Base-by-base conservation (phyloP, 2,329 filamentous ascomycete species). In the Aureobasidium namibiae region DNA sequence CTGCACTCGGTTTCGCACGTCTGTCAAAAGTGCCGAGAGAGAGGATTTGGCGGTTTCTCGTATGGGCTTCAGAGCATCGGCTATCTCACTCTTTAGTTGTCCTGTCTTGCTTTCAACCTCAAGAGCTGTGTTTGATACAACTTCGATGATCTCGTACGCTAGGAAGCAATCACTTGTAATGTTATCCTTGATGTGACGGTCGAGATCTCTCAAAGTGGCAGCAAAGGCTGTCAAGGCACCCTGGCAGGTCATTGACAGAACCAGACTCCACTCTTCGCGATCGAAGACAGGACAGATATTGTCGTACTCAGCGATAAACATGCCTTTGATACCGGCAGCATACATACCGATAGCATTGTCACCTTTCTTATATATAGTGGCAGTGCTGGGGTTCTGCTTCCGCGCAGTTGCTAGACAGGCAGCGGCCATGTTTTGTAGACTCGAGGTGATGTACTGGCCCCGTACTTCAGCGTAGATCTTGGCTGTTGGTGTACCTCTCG, bases 261-360 rank as follows among this genome's bases (percentile, higher is more conserved):
- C 85, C 33, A 84, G 78, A 0, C 86, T 86, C 86, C 90, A 95
- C 69, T 96, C 90, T 60, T 94, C 89, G 9, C 89, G 83, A 26
- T 85, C 82, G 70, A 97, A 99, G 60, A 99, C 84, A 62, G 84
- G 87, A 68, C 87, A 89, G 48, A 97, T 89, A 67, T 91, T 96
- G 61, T 95, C 89, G 72, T 95, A 91, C 73, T 99, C 94, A 11
- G 92, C 85, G 26, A 88, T 74, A 64, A 95, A 92, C 62, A 96
- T 85, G 7, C 87, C 89, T 70, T 96, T 90, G 74, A 99, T 84
- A 0, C 88, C 89, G 67, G 87, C 86, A 0, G 90, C 88, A 70
- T 99, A 99, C 36, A 88, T 90, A 2, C 88, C 86, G 61, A 99
- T 95, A 4, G 91, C 92, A 72, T 94, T 97, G 23, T 89, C 94